Evolutionary conservation across 108 stramenopile genomes (phyloP), one percentile per base, ranked within the genome.

Genomic region (Nitzschia sp.): DNA sequence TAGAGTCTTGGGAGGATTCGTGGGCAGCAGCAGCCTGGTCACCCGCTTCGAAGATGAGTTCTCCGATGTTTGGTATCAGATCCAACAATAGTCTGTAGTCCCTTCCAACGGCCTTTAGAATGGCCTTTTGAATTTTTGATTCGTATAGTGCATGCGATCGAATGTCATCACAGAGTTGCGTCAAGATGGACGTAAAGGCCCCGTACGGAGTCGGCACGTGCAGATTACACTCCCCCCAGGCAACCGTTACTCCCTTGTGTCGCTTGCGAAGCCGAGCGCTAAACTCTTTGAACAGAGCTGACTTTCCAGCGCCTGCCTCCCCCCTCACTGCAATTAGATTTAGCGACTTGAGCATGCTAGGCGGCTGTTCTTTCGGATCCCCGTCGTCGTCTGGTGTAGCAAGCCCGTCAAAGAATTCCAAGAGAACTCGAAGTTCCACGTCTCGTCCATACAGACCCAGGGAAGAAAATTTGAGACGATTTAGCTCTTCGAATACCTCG

Each of bases 171-270:
- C 55, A 57, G 9, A 75, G n/a, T 11, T 59, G 25, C 4, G 29
- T 19, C 35, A 78, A 63, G 8, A 71, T 71, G 8, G 55, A 25
- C 30, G 34, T 18, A 60, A 78, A 78, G n/a, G 65, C 77, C 0
- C 36, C 28, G 48, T 70, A 70, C 1, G 77, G 77, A 30, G 35
- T 32, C 1, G 26, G 2, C 15, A 42, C 11, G 17, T 31, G 11
- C 11, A 34, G 49, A 71, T 77, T 63, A 24, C 69, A 77, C 31
- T 71, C 65, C 11, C 76, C 76, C 30, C 25, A 18, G 3, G 36
- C 54, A 8, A 62, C 69, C 4, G 70, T 27, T 9, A 24, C 17
- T 6, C 28, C 13, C 13, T 28, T 31, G 17, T 28, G 13, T 8
- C 28, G 5, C 29, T 32, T 59, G n/a, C n/a, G n/a, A n/a, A n/a